phyloP scores from a whole-genome alignment of 2,329 filamentous ascomycete genomes.

The Ilyonectria sp. region DNA sequence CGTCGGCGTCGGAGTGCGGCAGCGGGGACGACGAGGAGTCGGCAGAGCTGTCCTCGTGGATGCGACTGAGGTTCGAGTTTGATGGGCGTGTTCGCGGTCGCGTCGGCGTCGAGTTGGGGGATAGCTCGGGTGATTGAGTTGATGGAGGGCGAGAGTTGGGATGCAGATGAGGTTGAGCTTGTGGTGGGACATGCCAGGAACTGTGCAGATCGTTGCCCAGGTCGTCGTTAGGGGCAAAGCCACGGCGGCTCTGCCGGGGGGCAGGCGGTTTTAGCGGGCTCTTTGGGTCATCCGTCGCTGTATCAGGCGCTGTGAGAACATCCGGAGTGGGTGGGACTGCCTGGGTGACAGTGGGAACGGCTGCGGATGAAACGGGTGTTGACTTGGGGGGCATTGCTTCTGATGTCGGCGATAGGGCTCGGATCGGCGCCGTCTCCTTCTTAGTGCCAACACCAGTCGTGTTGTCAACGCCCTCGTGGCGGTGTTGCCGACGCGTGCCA shows the following conservation, averaged over 20 bases:
- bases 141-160: slow-evolving; percentile 38
- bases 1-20: slow-evolving; percentile 38
- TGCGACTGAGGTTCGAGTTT: slow-evolving; percentile 47
- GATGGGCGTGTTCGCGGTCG: slow-evolving; percentile 38
- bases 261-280: slow-evolving; percentile 36
- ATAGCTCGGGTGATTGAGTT: slow-evolving; percentile 40
- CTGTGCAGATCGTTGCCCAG: slow-evolving; percentile 40
- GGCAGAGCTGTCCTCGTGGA: slow-evolving; percentile 42
- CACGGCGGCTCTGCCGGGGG: slow-evolving; percentile 42
- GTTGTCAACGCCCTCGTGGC: neutral
- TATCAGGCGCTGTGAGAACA: slow-evolving; percentile 33
- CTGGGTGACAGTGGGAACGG: slow-evolving; percentile 4
- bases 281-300: slow-evolving; percentile 40
- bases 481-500: slow-evolving; percentile 1
- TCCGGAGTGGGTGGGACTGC: slow-evolving; percentile 42
- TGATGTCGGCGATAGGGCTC: slow-evolving; percentile 8
- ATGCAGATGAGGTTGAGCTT: slow-evolving; percentile 40
- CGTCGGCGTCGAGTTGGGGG: slow-evolving; percentile 38
- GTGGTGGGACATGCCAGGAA: slow-evolving; percentile 33
- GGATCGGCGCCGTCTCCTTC: neutral
- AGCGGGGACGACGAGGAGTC: slow-evolving; percentile 33
- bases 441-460: neutral
- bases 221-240: slow-evolving; percentile 44
- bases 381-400: slow-evolving; percentile 9
- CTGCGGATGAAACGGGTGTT: slow-evolving; percentile 20